Evolutionary conservation across 768 basidiomycete species (phyloP).

Genomic region (Termitomyces sp.): DNA sequence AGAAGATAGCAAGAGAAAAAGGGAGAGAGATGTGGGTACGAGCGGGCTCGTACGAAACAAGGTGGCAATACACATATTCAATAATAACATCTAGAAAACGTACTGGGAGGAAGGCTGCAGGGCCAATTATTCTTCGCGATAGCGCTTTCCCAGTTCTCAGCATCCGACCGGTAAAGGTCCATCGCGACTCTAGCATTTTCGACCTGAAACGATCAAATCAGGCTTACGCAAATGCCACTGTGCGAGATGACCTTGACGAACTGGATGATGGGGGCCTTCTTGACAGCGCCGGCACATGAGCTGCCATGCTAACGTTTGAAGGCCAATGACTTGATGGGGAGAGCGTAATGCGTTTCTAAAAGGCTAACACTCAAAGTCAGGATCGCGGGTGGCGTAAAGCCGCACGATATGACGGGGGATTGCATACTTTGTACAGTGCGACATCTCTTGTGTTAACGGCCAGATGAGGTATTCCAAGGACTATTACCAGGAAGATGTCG

Average conservation of each 20-base stretch:
- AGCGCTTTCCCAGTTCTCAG: conserved; percentile 61
- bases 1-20: background rate
- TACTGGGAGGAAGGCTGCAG: conserved; percentile 67
- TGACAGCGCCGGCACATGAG: conserved; percentile 77
- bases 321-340: conserved; percentile 63
- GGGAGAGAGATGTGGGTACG: background rate
- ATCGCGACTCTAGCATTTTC: conserved; percentile 69
- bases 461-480: conserved; percentile 76
- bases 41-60: background rate
- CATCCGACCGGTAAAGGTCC: conserved; percentile 53
- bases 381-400: conserved; percentile 15
- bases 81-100: conserved; percentile 76
- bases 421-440: conserved; percentile 56
- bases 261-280: conserved; percentile 67
- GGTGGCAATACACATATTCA: conserved; percentile 22
- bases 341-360: conserved; percentile 68
- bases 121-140: conserved; percentile 68
- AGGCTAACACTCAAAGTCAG: conserved; percentile 35
- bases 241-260: conserved; percentile 31
- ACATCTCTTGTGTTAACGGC: conserved; percentile 78
- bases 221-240: conserved; percentile 6
- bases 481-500: conserved; percentile 28
- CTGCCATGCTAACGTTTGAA: conserved; percentile 78
- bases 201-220: conserved; percentile 36
- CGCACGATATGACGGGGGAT: background rate